Evolutionary conservation across 2,329 filamentous ascomycete genomes (phyloP), one percentile per base, ranked within the genome.

Genomic region (Cladosporium sphaerospermum): DNA sequence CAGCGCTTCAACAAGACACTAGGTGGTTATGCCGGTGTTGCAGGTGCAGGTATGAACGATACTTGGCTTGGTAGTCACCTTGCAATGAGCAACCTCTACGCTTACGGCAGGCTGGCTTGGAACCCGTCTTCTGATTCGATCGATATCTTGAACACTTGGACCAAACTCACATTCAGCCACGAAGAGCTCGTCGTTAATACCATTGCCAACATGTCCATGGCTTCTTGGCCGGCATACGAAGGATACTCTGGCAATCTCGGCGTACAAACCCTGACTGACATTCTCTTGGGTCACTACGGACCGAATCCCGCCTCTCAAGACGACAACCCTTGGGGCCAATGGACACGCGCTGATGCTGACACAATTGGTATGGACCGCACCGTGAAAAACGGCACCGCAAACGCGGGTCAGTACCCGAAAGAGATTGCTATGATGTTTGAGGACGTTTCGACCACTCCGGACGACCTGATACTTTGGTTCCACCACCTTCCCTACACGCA

Each of bases 301-400:
- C 83, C 85, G 0, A 85, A 83, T 54, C 83, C 85, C 1, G 79
- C 77, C 8, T 82, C 80, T 0, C 81, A 84, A 62, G 85, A 88
- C 57, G 74, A 75, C 60, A 88, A 86, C 59, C 77, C 78, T 2
- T 88, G 82, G 82, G 84, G 85, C 9, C 84, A 86, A 63, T 88
- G 85, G 83, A 87, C 84, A 0, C 78, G 85, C 3, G 84, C 84
- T 0, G 80, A 86, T 56, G 63, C 65, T 0, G 59, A 71, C 16
- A 73, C 73, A 4, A 80, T 88, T 52, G 85, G 85, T 1, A 88
- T 88, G 84, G 85, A 88, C 60, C 77, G 85, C 9, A 88, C 85
- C 0, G 79, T 85, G 0, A 72, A 69, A 55, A 88, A 85, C 50
- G 85, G 85, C 9, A 88, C 85, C 0, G 80, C 81, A 0, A 82